Base-by-base conservation (phyloP, 495 filamentous ascomycete species). In the Tuber indicum region DNA sequence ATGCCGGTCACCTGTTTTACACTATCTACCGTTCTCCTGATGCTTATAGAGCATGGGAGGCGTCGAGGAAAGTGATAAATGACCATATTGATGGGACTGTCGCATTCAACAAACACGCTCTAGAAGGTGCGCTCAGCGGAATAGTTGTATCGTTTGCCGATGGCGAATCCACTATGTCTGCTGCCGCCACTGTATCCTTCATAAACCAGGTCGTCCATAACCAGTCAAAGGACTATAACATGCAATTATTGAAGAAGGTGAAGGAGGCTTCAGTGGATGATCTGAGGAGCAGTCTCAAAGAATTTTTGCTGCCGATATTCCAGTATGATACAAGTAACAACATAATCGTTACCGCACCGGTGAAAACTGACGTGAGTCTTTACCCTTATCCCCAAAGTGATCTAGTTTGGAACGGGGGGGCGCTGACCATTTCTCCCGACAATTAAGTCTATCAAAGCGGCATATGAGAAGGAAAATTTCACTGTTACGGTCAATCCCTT, bases 21-120 rank as follows among this genome's bases (percentile, higher is more conserved):
- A 88, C 88, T 73, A 91, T 98, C 70, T 97, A 94, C 86, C 90
- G 94, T 39, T 95, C 94, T 10, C 95, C 96, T 0, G 92, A 97
- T 75, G 91, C 93, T 7, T 92, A 91, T 86, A 94, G 93, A 82
- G 96, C 96, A 1, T 97, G 94, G 83, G 86, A 88, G 73, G 91
- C 91, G 2, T 90, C 90, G 78, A 91, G 91, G 78, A 86, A 90
- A 71, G 92, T 94, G 44, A 89, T 98, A 49, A 89, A 91, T 74
- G 89, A 90, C 49, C 89, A 90, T 79, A 87, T 90, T n/a, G 86
- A 86, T 49, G 92, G 91, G 17, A 84, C 82, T 19, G 85, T 86
- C 1, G 86, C 86, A 45, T 92, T 99, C 72, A 93, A 98, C 76
- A 87, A 89, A n/a, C 86, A 92, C 74, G 91, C 92, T 79, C 87